Base-by-base conservation (phyloP, 768 basidiomycete genomes). In the Lepiota brunneoincarnata region DNA sequence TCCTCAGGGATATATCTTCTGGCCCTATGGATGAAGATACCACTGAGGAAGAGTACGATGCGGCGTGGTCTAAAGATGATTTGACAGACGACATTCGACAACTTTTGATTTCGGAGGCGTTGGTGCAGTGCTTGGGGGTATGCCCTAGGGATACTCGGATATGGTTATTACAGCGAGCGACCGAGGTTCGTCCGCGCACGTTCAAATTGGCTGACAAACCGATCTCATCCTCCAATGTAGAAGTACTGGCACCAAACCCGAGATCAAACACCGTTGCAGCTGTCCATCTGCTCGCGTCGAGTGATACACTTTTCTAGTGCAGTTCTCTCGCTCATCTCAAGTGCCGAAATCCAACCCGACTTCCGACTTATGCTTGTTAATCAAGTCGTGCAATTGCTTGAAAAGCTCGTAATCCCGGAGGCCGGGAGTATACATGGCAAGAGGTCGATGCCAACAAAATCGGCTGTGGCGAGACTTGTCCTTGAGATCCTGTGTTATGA, bases 71-170 rank as follows among this genome's bases (percentile, higher is more conserved):
- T 15, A 69, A 72, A 5, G 75, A 76, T 40, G 65, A 72, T 47
- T 52, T 61, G 5, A 59, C 64, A n/a, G 57, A 56, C 7, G 44
- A 35, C 11, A 49, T 78, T n/a, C 62, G 70, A 36, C 67, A 67
- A 12, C 64, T 69, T 7, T 57, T 80, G 10, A 64, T 82, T 10
- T 58, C 79, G 20, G 78, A 82, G 38, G 74, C 75, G 6, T 63
- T 86, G n/a, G 66, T 76, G 3, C 68, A 69, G 17, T 84, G 81
- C 59, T 62, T 86, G 24, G 81, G 83, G 59, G 71, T 77, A 36
- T 78, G 76, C 28, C 64, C 71, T 3, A 66, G 75, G 18, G 66
- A 66, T 0, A 69, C 70, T n/a, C 74, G 80, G 12, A 66, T 74
- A 46, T 84, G 81, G 80, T 62, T 82, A 11, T 59, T 87, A 20